Conservation (phyloP, 78 protist genomes). For the Dictyostelium citrinum region DNA sequence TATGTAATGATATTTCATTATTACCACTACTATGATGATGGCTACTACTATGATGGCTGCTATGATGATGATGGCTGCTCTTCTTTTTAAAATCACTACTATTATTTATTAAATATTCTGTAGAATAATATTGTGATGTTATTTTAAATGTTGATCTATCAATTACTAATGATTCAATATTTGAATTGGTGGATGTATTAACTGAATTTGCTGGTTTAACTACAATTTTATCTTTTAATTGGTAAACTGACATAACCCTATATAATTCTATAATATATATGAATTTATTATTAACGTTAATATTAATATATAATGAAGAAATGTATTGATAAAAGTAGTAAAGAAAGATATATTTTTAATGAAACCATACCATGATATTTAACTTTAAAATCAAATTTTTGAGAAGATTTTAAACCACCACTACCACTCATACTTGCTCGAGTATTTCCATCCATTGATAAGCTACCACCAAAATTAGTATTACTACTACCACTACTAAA, state of each 20-base stretch:
- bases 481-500: background rate
- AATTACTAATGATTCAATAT: background rate
- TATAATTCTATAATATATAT: background rate
- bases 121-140: background rate
- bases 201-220: conserved; percentile 1
- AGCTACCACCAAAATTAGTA: background rate
- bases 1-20: background rate
- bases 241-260: background rate
- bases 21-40: background rate
- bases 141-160: background rate
- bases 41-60: background rate
- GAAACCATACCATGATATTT: background rate
- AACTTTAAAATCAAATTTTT: background rate
- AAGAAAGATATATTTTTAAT: too few species aligned
- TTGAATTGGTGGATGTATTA: background rate
- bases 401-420: background rate
- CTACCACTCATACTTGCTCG: background rate
- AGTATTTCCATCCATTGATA: background rate
- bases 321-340: too few species aligned
- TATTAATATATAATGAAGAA: too few species aligned
- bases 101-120: background rate
- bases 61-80: background rate
- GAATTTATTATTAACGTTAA: too few species aligned
- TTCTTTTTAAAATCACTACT: background rate
- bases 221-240: conserved; percentile 15